A percentile compares a stretch with the other conserved stretches of the same genome.
Conservation (phyloP, 2,329 filamentous ascomycete species). For the Trichophyton benhamiae region DNA sequence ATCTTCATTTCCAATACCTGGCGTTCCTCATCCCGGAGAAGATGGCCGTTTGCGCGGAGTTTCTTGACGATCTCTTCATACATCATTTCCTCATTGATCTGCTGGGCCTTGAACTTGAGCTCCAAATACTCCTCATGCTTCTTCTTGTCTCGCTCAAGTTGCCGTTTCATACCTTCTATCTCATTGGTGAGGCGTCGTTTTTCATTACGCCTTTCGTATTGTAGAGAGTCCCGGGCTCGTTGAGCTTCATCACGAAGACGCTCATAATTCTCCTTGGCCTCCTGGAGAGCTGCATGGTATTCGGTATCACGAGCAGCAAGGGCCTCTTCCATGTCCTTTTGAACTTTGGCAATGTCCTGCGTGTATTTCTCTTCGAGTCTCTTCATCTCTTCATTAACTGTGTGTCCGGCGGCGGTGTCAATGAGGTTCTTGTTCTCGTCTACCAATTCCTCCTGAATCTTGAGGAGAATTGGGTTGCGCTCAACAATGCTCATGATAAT, state of each 20-base stretch:
- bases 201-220: slow-evolving; percentile 5
- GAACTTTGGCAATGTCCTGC: slow-evolving; percentile 3
- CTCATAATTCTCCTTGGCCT: slow-evolving; percentile 7
- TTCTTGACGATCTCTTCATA: slow-evolving; percentile 5
- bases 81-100: slow-evolving; percentile 3
- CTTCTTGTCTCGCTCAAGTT: slow-evolving; percentile 3
- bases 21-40: slow-evolving; percentile 2
- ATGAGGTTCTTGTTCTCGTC: slow-evolving; percentile 4
- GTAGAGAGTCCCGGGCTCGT: neutral
- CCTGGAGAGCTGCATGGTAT: slow-evolving; percentile 1
- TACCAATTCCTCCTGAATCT: slow-evolving; percentile 4
- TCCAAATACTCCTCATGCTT: slow-evolving; percentile 2
- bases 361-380: slow-evolving; percentile 6
- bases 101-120: slow-evolving; percentile 4
- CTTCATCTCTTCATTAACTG: slow-evolving; percentile 6
- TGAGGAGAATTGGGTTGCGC: neutral
- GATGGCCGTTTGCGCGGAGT: slow-evolving; percentile 4
- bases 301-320: slow-evolving; percentile 5
- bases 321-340: slow-evolving; percentile 5
- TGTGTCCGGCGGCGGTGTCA: neutral
- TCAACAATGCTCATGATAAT: slow-evolving; percentile 1
- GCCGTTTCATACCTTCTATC: slow-evolving; percentile 5
- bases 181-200: slow-evolving; percentile 4
- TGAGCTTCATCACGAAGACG: slow-evolving; percentile 4
- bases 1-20: slow-evolving; percentile 1